Percentiles rank a stretch among this genome's conserved stretches.
These are phyloP conservation scores for Davidsoniella neocaledoniae DNA, from an alignment of 2,329 filamentous ascomycete genomes.

Conservation along the genomic window DNA sequence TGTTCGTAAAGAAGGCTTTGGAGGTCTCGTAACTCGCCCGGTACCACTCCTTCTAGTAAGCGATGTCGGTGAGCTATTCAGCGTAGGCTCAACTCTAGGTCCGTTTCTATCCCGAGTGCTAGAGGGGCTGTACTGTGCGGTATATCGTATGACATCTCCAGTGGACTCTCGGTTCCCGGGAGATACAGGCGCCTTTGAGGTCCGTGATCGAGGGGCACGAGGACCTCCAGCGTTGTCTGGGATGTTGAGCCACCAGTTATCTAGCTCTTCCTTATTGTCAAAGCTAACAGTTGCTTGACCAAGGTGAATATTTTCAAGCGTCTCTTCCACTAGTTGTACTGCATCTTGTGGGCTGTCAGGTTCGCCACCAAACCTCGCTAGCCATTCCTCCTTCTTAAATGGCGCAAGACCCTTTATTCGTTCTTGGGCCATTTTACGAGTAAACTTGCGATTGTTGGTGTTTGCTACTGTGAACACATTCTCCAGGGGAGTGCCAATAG, in stretches of 20 bases:
- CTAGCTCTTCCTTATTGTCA: background rate
- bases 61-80: no score
- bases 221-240: background rate
- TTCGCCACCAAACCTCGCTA: background rate
- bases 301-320: constrained; percentile 3
- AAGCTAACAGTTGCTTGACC: background rate
- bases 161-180: no score
- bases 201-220: background rate
- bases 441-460: constrained; percentile 27
- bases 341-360: background rate
- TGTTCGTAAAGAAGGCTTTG: background rate
- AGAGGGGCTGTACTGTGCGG: no score
- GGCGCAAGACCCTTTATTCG: constrained; percentile 35
- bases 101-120: no score
- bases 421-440: constrained; percentile 27
- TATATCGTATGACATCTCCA: no score
- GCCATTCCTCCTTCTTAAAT: constrained; percentile 19
- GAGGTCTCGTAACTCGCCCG: background rate
- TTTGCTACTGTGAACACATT: constrained; percentile 35
- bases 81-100: no score
- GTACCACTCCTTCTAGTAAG: background rate
- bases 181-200: no score
- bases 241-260: constrained; percentile 9
- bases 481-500: constrained; percentile 33
- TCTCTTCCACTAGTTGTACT: constrained; percentile 1